These are phyloP conservation scores for Boletus pseudopeckii DNA, from an alignment of 768 basidiomycete genomes.

Conservation along the genomic window DNA sequence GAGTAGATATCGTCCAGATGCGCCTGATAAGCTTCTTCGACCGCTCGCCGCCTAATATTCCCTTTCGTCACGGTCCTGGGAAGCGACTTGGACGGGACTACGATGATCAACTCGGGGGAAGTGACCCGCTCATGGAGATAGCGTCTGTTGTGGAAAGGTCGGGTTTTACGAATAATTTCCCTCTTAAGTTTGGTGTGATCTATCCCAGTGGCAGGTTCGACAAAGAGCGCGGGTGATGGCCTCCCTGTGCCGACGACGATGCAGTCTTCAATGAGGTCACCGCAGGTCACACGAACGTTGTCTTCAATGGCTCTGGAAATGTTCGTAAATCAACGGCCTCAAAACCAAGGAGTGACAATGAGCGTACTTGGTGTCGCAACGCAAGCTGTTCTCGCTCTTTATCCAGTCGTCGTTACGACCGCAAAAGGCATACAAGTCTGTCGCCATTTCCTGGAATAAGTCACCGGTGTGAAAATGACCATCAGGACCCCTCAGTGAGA, in stretches of 20 bases:
- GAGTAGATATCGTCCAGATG: constrained; percentile 60
- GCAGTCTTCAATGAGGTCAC: constrained; percentile 63
- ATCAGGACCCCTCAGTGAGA: constrained; percentile 53
- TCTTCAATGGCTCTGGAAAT: constrained; percentile 66
- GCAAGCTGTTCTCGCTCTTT: constrained; percentile 73
- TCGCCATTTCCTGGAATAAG: constrained; percentile 62
- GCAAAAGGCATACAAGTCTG: constrained; percentile 59
- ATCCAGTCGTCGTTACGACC: constrained; percentile 86
- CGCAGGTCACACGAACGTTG: constrained; percentile 64
- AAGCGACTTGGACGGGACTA: constrained; percentile 62
- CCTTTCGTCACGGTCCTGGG: constrained; percentile 81
- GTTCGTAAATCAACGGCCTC: constrained; percentile 7
- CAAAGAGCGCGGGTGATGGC: constrained; percentile 72
- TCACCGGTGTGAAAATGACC: constrained; percentile 81
- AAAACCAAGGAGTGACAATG: not conserved
- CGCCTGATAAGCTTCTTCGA: constrained; percentile 60
- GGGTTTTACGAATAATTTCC: constrained; percentile 69
- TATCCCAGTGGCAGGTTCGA: constrained; percentile 57
- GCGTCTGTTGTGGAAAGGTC: constrained; percentile 68
- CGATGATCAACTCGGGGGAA: constrained; percentile 58
- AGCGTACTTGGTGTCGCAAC: constrained; percentile 70
- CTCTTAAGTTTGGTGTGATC: constrained; percentile 59
- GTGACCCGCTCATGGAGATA: constrained; percentile 80
- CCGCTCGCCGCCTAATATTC: constrained; percentile 73
- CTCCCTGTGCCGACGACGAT: constrained; percentile 75